Evolutionary conservation across 2,329 filamentous ascomycete genomes (phyloP).

Genomic region (Polytolypa hystricis): DNA sequence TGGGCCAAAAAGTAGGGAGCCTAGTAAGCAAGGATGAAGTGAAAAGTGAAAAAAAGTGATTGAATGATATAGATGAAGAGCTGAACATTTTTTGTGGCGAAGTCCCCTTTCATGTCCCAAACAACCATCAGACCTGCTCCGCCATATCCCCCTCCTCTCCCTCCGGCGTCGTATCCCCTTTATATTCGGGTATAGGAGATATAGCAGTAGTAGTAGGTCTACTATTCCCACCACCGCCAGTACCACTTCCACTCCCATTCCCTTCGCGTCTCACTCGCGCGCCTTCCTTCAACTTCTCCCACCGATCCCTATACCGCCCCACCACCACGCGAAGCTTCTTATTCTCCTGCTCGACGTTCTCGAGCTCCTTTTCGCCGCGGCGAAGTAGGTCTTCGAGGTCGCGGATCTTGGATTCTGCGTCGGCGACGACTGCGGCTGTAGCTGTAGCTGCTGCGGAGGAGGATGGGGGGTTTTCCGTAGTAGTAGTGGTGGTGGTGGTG

Average conservation of each 20-base stretch:
- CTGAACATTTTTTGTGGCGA: no score
- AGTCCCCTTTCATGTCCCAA: no score
- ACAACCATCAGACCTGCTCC: no score
- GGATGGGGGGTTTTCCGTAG: slow-evolving; percentile 5
- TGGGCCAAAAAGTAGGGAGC: no score
- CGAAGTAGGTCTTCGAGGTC: slow-evolving; percentile 60
- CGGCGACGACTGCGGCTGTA: slow-evolving; percentile 17
- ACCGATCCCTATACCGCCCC: slow-evolving; percentile 50
- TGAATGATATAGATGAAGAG: no score
- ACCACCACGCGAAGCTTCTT: slow-evolving; percentile 47
- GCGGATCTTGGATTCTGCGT: slow-evolving; percentile 42
- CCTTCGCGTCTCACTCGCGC: slow-evolving; percentile 38
- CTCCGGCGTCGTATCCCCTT: no score
- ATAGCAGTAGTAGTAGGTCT: no score
- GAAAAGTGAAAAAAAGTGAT: no score
- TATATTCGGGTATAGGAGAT: no score
- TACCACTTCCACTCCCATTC: slow-evolving; percentile 11
- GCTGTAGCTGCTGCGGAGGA: not conserved
- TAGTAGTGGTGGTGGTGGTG: slow-evolving; percentile 15
- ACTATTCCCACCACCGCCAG: no score
- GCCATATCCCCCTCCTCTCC: no score
- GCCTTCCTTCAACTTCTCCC: slow-evolving; percentile 58
- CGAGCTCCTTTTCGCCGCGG: slow-evolving; percentile 48
- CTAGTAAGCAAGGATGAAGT: no score
- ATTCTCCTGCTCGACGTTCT: slow-evolving; percentile 51